Conservation (phyloP, 2,329 filamentous ascomycete genomes). For the Sphaerulina vaccinii region DNA sequence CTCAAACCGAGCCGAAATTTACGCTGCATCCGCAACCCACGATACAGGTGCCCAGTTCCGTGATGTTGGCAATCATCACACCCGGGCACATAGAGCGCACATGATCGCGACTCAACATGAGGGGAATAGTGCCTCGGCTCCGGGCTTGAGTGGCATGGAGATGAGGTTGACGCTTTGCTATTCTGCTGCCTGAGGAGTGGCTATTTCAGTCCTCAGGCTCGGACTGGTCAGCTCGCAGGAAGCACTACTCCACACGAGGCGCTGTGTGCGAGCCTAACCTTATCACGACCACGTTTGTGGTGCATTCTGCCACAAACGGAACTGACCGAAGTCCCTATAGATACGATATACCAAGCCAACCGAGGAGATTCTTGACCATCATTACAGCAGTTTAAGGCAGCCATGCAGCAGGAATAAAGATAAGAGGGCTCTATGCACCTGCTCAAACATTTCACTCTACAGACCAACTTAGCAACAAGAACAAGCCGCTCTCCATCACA, state of each 20-base stretch:
- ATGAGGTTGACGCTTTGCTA: slow-evolving; percentile 1
- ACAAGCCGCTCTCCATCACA: too few relatives aligned
- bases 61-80: too few relatives aligned
- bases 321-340: slow-evolving; percentile 3
- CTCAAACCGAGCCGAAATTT: too few relatives aligned
- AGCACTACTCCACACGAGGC: neutral
- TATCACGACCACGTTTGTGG: neutral
- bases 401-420: too few relatives aligned
- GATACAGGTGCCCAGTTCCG: too few relatives aligned
- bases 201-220: neutral
- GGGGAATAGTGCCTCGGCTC: slow-evolving; percentile 7
- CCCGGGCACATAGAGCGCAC: too few relatives aligned
- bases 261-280: neutral
- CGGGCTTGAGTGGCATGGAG: neutral
- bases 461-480: too few relatives aligned
- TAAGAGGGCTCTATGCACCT: too few relatives aligned
- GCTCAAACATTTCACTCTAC: too few relatives aligned
- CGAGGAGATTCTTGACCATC: neutral
- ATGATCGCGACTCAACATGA: neutral
- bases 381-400: neutral
- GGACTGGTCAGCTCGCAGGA: slow-evolving; percentile 7
- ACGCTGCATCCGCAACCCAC: too few relatives aligned
- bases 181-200: slow-evolving; percentile 9
- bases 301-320: neutral
- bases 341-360: slow-evolving; percentile 1